phyloP scores from a whole-genome alignment of 2,329 filamentous ascomycete species.

The Trichophyton rubrum region DNA sequence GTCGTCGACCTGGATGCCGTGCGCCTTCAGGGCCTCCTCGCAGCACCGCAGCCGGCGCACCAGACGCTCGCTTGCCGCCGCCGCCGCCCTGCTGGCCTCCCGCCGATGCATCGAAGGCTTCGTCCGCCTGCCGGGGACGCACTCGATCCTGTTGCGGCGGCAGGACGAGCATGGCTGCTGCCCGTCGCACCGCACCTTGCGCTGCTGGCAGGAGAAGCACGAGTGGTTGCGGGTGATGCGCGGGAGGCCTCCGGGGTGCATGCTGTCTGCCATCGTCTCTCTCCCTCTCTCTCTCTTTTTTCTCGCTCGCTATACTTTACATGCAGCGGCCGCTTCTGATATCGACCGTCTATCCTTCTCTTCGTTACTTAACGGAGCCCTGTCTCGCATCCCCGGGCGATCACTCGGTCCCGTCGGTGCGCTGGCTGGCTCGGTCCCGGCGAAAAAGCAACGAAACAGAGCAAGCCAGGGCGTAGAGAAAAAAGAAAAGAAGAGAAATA shows the following conservation, averaged over 20 bases:
- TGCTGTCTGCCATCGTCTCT: background rate
- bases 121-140: conserved; percentile 13
- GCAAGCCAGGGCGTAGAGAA: background rate
- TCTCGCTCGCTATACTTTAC: too few relatives aligned
- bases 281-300: too few relatives aligned
- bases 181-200: conserved; percentile 22
- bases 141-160: conserved; percentile 11
- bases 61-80: background rate
- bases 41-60: background rate
- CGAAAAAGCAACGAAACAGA: background rate
- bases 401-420: too few relatives aligned
- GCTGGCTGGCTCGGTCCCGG: background rate
- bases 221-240: conserved; percentile 6
- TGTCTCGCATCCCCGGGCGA: too few relatives aligned
- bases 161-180: conserved; percentile 20
- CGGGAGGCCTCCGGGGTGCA: background rate
- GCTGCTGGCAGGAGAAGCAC: conserved; percentile 19
- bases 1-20: background rate
- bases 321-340: background rate
- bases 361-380: background rate
- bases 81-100: background rate
- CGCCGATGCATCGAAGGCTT: conserved; percentile 10
- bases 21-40: background rate
- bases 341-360: background rate
- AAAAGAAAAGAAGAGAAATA: background rate